Evolutionary conservation across 2,329 filamentous ascomycete genomes (phyloP).

Genomic region (Trichoderma sp.): DNA sequence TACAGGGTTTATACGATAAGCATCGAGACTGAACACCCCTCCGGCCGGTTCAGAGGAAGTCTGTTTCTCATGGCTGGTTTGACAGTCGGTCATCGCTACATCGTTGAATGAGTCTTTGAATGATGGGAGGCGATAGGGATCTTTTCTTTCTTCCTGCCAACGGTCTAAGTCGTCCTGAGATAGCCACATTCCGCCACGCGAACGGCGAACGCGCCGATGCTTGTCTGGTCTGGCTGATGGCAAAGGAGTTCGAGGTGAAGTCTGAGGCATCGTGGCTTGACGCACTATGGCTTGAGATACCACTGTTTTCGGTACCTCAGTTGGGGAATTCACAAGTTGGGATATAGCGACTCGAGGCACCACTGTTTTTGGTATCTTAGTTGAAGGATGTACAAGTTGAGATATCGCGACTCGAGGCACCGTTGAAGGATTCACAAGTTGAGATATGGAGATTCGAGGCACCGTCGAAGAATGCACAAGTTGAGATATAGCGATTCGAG

Average conservation of each 20-base stretch:
- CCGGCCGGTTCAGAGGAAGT: neutral
- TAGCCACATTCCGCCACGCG: neutral
- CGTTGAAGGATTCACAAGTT: neutral
- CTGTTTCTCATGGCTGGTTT: neutral
- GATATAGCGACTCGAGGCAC: neutral
- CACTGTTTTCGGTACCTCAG: neutral
- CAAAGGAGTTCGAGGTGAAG: neutral
- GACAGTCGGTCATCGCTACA: too few species aligned
- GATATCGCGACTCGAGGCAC: neutral
- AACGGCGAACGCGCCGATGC: neutral
- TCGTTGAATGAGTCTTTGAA: neutral
- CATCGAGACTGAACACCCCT: neutral
- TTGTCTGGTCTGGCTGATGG: neutral
- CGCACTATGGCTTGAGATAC: neutral
- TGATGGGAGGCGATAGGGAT: neutral
- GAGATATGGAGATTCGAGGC: neutral
- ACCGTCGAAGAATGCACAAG: neutral
- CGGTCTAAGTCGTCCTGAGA: neutral
- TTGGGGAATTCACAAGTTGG: neutral
- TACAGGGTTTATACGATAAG: neutral
- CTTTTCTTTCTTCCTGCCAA: neutral
- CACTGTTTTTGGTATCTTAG: neutral
- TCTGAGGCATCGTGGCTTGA: neutral
- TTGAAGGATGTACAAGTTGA: neutral
- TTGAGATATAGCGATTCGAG: neutral